Evolutionary conservation across 2,329 filamentous ascomycete genomes (phyloP).

Genomic region (Pyrenophora tritici-repentis): DNA sequence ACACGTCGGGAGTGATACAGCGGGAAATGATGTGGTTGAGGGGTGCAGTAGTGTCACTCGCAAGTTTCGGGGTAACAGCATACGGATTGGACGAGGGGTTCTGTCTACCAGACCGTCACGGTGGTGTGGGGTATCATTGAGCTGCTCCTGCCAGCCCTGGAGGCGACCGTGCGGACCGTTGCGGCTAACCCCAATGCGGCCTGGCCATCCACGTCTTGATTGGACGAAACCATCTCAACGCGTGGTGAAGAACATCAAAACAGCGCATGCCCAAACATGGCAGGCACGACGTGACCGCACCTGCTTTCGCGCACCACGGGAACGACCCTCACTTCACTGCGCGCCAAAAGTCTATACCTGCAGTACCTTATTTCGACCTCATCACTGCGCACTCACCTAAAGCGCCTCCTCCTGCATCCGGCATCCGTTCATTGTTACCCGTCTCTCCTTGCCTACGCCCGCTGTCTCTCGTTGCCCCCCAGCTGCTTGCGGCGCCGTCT

Average conservation of each 20-base stretch:
- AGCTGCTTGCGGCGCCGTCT: slow-evolving; percentile 15
- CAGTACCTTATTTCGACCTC: not conserved
- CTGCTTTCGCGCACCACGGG: slow-evolving; percentile 20
- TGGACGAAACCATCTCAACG: slow-evolving; percentile 22
- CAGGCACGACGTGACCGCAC: slow-evolving; percentile 21
- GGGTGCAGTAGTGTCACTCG: slow-evolving; percentile 19
- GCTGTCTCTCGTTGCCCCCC: slow-evolving; percentile 20
- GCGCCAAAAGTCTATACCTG: not conserved
- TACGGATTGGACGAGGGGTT: slow-evolving; percentile 27
- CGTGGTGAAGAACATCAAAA: slow-evolving; percentile 29
- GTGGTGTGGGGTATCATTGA: slow-evolving; percentile 18
- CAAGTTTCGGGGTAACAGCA: slow-evolving; percentile 13
- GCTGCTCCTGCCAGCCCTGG: slow-evolving; percentile 5
- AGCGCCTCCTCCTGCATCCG: slow-evolving; percentile 1
- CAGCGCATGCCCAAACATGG: slow-evolving; percentile 35
- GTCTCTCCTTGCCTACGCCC: slow-evolving; percentile 19
- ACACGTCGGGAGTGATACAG: slow-evolving; percentile 16
- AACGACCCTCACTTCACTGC: slow-evolving; percentile 8
- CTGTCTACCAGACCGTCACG: slow-evolving; percentile 11
- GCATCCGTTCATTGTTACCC: slow-evolving; percentile 5
- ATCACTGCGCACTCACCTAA: slow-evolving; percentile 7
- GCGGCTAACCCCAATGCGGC: slow-evolving; percentile 1
- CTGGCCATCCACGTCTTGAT: slow-evolving; percentile 15
- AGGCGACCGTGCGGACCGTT: slow-evolving; percentile 5
- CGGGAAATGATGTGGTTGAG: slow-evolving; percentile 13